Evolutionary conservation across 2,329 filamentous ascomycete species (phyloP), one percentile per base, ranked within the genome.

Genomic region (Diplodia scrobiculata): DNA sequence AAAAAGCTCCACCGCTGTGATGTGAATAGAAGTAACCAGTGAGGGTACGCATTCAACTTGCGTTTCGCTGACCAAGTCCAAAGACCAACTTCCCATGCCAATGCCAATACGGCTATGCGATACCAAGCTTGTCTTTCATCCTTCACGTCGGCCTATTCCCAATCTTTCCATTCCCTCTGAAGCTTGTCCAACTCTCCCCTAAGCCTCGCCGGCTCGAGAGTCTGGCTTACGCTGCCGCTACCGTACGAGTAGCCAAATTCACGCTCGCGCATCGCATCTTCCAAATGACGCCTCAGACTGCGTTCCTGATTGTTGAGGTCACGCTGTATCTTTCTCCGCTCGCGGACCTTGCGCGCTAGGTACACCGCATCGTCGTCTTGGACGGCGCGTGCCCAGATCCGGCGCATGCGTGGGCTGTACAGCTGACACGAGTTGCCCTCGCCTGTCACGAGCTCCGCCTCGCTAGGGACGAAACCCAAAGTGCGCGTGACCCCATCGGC

Each of bases 331-430:
- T 68, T 68, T 66, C 86, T 82, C 21, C 84, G 75, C 70, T 84
- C 82, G 70, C 88, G 81, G 71, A 84, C 86, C 47, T 97, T 77
- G 69, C 88, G 88, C 27, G 82, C 81, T 66, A 89, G 82, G 72
- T 50, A 48, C 5, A 45, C 1, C 1, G 27, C 19, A 34, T 96
- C 90, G 63, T 89, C 84, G 41, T 83, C 83, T 66, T 84, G 80
- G 52, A 91, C 87, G 0, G 90, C 88, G 34, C 86, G 83, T 32
- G 80, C 78, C 73, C 96, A 96, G 1, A 91, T 82, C 0, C 84
- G 82, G 48, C 92, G 84, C 91, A 97, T 97, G 17, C 89, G 84
- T 3, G 84, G 78, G 51, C 90, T 93, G 75, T 95, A 96, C 2
- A 97, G 82, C 75, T 94, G 91, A 73, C 93, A 97, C 25, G 81